Evolutionary conservation across 2,329 filamentous ascomycete species (phyloP).

Genomic region (Ceratocystis albifundus): DNA sequence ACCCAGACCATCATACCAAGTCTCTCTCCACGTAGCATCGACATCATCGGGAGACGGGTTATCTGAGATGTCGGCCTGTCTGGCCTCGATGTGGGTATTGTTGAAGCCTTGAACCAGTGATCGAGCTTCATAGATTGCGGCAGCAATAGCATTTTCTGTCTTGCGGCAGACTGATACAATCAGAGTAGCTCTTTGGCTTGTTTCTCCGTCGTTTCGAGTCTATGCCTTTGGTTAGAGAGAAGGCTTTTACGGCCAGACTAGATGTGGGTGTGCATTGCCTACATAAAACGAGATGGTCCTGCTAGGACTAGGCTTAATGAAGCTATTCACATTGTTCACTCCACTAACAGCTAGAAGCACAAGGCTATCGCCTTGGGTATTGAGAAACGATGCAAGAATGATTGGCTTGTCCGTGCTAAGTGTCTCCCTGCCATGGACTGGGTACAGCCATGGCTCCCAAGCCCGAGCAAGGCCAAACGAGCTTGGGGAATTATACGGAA

Average conservation of each 20-base stretch:
- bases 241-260: not conserved
- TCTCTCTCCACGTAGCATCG: conserved; percentile 58
- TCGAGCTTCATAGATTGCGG: conserved; percentile 80
- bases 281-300: conserved; percentile 59
- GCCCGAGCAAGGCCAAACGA: conserved; percentile 75
- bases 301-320: conserved; percentile 53
- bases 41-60: conserved; percentile 34
- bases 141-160: conserved; percentile 66
- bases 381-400: conserved; percentile 66
- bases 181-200: conserved; percentile 46
- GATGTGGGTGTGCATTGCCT: conserved; percentile 27
- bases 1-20: conserved; percentile 85
- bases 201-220: conserved; percentile 54
- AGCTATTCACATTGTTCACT: conserved; percentile 54
- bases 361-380: conserved; percentile 57
- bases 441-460: conserved; percentile 76
- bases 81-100: not conserved
- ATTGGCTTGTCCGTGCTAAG: conserved; percentile 67
- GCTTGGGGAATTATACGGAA: conserved; percentile 30
- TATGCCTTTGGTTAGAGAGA: conserved; percentile 28
- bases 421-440: conserved; percentile 61
- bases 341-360: conserved; percentile 71
- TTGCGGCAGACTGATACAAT: conserved; percentile 59
- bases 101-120: conserved; percentile 31
- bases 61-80: not conserved